Evolutionary conservation across 1,284 basidiomycete species (phyloP), one percentile per base, ranked within the genome.

Genomic region (Trametes pubescens): DNA sequence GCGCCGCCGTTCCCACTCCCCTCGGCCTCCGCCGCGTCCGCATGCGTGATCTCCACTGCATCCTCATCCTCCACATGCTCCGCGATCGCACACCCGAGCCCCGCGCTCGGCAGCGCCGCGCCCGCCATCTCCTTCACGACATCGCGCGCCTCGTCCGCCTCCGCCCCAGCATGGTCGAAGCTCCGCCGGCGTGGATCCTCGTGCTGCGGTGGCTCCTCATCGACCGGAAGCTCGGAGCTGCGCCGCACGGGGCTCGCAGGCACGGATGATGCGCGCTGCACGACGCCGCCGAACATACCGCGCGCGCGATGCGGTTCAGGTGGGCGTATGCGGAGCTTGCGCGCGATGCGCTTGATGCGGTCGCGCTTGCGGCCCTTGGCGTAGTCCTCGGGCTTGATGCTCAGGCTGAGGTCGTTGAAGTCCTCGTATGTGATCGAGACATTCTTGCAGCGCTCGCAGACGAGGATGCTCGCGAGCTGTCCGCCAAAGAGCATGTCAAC

Each of bases 371-470:
- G 81, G 66, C 83, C 83, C 58, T 82, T 82, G 43, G 78, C 80
- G 66, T 91, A 91, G 71, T 93, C 89, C 67, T 94, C 92, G 1
- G 90, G 86, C 74, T 93, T 91, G 73, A 96, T 90, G 72, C 90
- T 89, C 49, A 98, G 82, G 54, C 93, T 94, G 69, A 98, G 88
- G 77, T 98, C 96, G 75, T 93, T 91, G 76, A 98, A 98, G 73
- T 96, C 94, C 77, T 96, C 94, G 73, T 93, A 93, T 13, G 94
- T 96, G 69, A 94, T 90, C 4, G 94, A 96, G 57, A 96, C 85
- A 77, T 94, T 83, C 76, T 96, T 95, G 86, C 96, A 98, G 61
- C 90, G 89, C 73, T 96, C 94, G 77, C 96, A 98, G 4, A 98
- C 92, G 53, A 98, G 90, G 72, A 97, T 91, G 78, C 90, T 93